Evolutionary conservation across 805 yeast genomes (phyloP).

Genomic region (Candida ascalaphidarum): DNA sequence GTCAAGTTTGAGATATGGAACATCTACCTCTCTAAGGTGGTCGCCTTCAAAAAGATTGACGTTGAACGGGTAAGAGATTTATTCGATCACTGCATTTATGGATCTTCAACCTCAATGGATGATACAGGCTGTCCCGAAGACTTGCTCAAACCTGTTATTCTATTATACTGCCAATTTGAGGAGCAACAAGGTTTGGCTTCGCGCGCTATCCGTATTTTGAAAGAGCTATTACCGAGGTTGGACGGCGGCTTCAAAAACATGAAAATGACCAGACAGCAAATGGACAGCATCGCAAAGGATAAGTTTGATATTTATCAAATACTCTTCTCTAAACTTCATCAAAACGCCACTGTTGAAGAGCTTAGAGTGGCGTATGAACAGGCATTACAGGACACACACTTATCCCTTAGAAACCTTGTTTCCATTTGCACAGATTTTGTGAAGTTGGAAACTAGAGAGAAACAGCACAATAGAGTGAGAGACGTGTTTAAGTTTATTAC

Average conservation of each 20-base stretch:
- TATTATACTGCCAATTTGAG: slow-evolving; percentile 58
- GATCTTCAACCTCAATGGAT: slow-evolving; percentile 5
- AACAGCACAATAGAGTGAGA: slow-evolving; percentile 55
- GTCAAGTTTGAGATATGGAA: slow-evolving; percentile 60
- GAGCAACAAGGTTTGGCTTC: slow-evolving; percentile 41
- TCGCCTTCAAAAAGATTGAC: slow-evolving; percentile 9
- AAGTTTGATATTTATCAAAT: slow-evolving; percentile 14
- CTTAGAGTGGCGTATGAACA: slow-evolving; percentile 31
- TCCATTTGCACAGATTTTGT: slow-evolving; percentile 47
- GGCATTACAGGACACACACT: slow-evolving; percentile 31
- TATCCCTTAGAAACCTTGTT: slow-evolving; percentile 35
- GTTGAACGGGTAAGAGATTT: slow-evolving; percentile 47
- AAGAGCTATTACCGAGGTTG: slow-evolving; percentile 8
- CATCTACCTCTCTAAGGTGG: slow-evolving; percentile 48
- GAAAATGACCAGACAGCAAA: slow-evolving; percentile 4
- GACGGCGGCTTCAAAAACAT: not conserved
- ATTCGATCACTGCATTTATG: slow-evolving; percentile 58
- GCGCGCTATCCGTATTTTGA: slow-evolving; percentile 29
- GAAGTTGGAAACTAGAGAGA: slow-evolving; percentile 42
- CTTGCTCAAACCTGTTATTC: slow-evolving; percentile 39
- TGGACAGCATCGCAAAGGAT: slow-evolving; percentile 10
- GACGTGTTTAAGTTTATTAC: slow-evolving; percentile 41
- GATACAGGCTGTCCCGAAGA: no score
- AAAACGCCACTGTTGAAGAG: slow-evolving; percentile 8
- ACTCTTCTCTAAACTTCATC: slow-evolving; percentile 2